Conservation (phyloP, 1,284 basidiomycete genomes). For the Kwoniella shivajii region DNA sequence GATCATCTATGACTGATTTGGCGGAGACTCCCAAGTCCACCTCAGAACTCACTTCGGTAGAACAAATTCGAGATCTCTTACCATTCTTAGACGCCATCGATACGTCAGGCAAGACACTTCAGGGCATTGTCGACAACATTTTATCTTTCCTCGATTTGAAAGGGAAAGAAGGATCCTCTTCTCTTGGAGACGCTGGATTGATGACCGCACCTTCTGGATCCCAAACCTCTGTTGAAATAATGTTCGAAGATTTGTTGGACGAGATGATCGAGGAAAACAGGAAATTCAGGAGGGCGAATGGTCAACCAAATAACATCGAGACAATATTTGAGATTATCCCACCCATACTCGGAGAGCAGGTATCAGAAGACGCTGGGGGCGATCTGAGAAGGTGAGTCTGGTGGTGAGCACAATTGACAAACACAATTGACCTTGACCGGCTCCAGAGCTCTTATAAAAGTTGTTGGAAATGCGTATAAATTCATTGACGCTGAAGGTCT, state of each 20-base stretch:
- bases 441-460: constrained; percentile 36
- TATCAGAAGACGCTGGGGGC: constrained; percentile 45
- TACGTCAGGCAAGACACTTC: constrained; percentile 46
- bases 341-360: constrained; percentile 38
- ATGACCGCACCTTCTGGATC: not conserved
- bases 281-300: constrained; percentile 28
- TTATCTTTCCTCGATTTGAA: constrained; percentile 45
- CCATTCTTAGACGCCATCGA: constrained; percentile 51
- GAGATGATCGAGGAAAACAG: constrained; percentile 43
- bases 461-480: constrained; percentile 50
- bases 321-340: constrained; percentile 50
- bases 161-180: constrained; percentile 24
- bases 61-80: constrained; percentile 46
- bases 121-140: constrained; percentile 52
- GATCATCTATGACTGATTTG: constrained; percentile 44
- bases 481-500: constrained; percentile 48
- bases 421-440: too few species aligned
- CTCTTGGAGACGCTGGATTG: constrained; percentile 1
- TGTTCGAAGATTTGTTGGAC: constrained; percentile 47
- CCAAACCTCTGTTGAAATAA: constrained; percentile 29
- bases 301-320: constrained; percentile 38
- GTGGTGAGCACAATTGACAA: too few species aligned
- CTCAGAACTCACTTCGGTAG: constrained; percentile 22
- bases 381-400: constrained; percentile 35
- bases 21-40: constrained; percentile 28